Evolutionary conservation across 2,329 filamentous ascomycete species (phyloP), one percentile per base, ranked within the genome.

Genomic region (Pyricularia grisea): DNA sequence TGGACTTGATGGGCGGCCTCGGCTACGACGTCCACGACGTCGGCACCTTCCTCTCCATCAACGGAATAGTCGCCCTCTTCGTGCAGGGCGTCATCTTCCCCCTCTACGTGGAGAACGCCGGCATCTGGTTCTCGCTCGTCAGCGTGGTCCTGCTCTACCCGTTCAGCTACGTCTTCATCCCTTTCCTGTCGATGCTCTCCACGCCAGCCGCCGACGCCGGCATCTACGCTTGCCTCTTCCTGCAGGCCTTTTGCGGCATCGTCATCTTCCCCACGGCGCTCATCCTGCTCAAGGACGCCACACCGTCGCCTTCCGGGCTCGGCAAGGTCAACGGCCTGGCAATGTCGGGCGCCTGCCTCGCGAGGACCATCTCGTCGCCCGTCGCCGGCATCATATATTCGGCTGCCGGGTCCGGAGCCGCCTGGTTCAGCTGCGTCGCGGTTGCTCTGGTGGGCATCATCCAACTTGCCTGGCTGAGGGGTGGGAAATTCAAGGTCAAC

Each of bases 51-150:
- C 65, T 67, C 3, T 25, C 65, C 65, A 36, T 67, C 65, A 67
- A 67, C 70, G 78, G 91, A 2, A 78, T 91, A 71, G 87, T 93
- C 69, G 90, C 90, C 0, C 83, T 94, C 0, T 82, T 90, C 72
- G 88, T 93, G 63, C 91, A 94, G 77, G 91, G 85, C 1, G 77
- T 92, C 65, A 81, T 93, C 36, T 90, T 90, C 74, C 88, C 88
- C 2, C 72, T 88, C 55, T 84, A 84, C 11, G 88, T 88, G 2
- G 65, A 67, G 17, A 33, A 12, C 20, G n/a, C 42, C n/a, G 65
- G 65, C 14, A 50, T 67, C 2, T 55, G 65, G 65, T 27, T 50
- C 36, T 67, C 65, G 12, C 65, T 67, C 14, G 65, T 67, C 25
- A 50, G 31, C 23, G 42, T 67, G 65, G 65, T 67, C 3, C 31